These are phyloP conservation scores for Dissophora ornata DNA, from an alignment of 192 early-diverging fungal species.

Conservation along the genomic window DNA sequence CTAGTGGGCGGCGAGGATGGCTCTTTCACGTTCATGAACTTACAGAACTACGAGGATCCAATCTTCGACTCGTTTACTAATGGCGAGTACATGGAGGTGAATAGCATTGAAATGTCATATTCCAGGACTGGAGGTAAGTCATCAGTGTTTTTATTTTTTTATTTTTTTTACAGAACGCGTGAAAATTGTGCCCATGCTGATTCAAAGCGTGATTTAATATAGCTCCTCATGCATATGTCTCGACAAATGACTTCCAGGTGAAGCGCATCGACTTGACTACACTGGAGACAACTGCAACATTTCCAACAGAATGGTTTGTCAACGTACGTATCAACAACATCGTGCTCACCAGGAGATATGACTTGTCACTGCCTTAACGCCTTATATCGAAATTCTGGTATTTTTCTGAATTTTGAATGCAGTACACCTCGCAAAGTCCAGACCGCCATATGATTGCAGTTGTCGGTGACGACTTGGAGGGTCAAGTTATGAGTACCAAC, in stretches of 20 bases:
- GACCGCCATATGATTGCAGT: constrained; percentile 46
- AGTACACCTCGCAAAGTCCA: constrained; percentile 48
- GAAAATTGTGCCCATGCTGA: neutral
- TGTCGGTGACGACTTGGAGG: constrained; percentile 22
- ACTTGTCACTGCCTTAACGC: neutral
- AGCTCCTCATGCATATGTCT: constrained; percentile 36
- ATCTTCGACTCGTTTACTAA: constrained; percentile 21
- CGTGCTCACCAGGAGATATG: too few species aligned
- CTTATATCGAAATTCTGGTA: neutral
- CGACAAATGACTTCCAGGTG: constrained; percentile 27
- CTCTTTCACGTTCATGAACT: constrained; percentile 30
- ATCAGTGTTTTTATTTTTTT: too few species aligned
- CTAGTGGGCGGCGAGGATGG: constrained; percentile 43
- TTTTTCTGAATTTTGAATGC: too few species aligned
- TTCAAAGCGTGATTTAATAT: neutral
- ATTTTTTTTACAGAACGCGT: too few species aligned
- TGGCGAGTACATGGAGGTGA: constrained; percentile 22
- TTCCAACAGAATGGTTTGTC: constrained; percentile 23
- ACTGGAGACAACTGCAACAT: constrained; percentile 5
- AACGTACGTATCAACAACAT: constrained; percentile 22
- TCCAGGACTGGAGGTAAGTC: constrained; percentile 45
- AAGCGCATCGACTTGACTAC: constrained; percentile 30
- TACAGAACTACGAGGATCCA: constrained; percentile 22
- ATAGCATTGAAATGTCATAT: constrained; percentile 38
- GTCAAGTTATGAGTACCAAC: constrained; percentile 35